Evolutionary conservation across 2,329 filamentous ascomycete genomes (phyloP).

Genomic region (Colletotrichum lentis): DNA sequence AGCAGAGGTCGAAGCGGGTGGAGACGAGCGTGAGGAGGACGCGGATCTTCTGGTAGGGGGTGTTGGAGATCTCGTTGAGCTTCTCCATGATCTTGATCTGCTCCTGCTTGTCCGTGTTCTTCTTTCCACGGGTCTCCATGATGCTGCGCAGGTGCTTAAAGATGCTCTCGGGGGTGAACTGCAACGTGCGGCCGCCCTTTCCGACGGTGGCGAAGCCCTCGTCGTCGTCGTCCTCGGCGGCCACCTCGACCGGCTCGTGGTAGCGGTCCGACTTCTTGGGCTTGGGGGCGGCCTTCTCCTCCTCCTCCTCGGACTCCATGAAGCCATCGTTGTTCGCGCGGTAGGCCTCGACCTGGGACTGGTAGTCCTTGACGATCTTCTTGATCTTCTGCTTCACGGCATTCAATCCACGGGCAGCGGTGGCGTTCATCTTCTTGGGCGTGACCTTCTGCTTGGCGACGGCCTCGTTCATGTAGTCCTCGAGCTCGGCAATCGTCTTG

Average conservation of each 20-base stretch:
- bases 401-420: constrained; percentile 91
- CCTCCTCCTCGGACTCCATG: constrained; percentile 85
- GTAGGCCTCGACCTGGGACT: constrained; percentile 86
- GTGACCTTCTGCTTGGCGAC: constrained; percentile 95
- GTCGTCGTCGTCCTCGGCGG: constrained; percentile 73
- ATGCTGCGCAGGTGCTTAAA: constrained; percentile 95
- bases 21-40: constrained; percentile 92
- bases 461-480: constrained; percentile 93
- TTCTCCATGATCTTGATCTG: constrained; percentile 99
- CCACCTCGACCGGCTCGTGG: constrained; percentile 58
- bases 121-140: constrained; percentile 95
- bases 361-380: constrained; percentile 97
- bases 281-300: constrained; percentile 64
- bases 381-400: constrained; percentile 98
- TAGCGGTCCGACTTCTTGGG: constrained; percentile 59
- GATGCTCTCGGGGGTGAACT: constrained; percentile 96
- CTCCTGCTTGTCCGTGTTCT: constrained; percentile 94
- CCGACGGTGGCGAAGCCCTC: constrained; percentile 91
- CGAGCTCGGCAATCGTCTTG: constrained; percentile 89
- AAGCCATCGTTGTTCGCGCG: constrained; percentile 84
- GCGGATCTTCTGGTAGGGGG: constrained; percentile 92
- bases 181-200: constrained; percentile 85
- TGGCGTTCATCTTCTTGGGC: constrained; percentile 99
- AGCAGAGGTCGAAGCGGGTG: constrained; percentile 90
- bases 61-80: constrained; percentile 85